Evolutionary conservation across 2,329 filamentous ascomycete genomes (phyloP), one percentile per base, ranked within the genome.

Genomic region (Pseudohalonectria lignicola): DNA sequence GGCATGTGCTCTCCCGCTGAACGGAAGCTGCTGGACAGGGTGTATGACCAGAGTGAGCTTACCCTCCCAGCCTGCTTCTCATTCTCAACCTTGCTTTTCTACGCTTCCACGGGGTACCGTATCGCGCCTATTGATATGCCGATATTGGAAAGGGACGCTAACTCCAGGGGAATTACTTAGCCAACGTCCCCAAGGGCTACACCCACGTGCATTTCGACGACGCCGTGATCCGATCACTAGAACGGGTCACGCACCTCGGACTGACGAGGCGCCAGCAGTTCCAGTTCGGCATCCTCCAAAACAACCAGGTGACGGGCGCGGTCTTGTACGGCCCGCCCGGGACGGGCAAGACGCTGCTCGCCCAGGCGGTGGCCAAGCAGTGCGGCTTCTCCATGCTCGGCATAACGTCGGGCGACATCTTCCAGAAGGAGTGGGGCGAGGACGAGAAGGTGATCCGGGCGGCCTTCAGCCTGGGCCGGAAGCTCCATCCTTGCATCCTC

Each of bases 271-370:
- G 25, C 18, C 29, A 38, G 25, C 46, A 40, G 10, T 49, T 49
- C 36, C 18, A 23, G 31, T 39, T 43, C 26, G 49, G 49, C 17
- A 37, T 51, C 11, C 45, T 52, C n/a, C n/a, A 25, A 2, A 25
- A 31, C 12, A 42, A 42, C 15, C 19, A 34, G 17, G 34, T 53
- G 26, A 47, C 40, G 2, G 51, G 50, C 1, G 47, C 47, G 5
- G n/a, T 54, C 3, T 46, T 55, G 5, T 54, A 49, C 30, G 52
- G 53, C 4, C 53, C 52, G 1, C 52, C 51, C 1, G 53, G 54
- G 2, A 54, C 53, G 2, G 53, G 53, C 11, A 56, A 56, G 43
- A 52, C 48, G 1, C 44, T 43, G 15, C 41, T 55, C 2, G 47
- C 45, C 29, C 41, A 44, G 7, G 50, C 29, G 1, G 26, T 55